A percentile compares a stretch with the other conserved stretches of the same genome.
phyloP scores from a whole-genome alignment of 768 basidiomycete species.

The Russula virescens region DNA sequence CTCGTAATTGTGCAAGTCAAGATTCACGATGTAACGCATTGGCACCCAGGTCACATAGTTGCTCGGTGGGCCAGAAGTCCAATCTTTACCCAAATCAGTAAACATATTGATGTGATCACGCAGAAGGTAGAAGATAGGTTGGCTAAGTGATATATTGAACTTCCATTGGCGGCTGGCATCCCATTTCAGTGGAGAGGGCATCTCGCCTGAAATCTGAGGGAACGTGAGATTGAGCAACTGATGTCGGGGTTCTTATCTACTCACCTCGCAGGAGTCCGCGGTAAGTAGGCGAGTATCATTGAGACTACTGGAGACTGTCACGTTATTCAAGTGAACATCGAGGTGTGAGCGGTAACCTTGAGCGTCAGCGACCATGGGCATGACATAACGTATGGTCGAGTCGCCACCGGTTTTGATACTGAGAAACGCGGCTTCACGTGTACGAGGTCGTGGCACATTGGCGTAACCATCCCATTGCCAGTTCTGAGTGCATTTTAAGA shows the following conservation, averaged over 20 bases:
- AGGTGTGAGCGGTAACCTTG: conserved; percentile 75
- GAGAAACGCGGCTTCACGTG: conserved; percentile 65
- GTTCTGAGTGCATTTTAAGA: conserved; percentile 43
- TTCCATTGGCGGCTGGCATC: conserved; percentile 75
- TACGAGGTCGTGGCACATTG: conserved; percentile 45
- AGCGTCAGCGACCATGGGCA: conserved; percentile 72
- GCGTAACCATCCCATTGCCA: conserved; percentile 84
- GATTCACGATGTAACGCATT: conserved; percentile 62
- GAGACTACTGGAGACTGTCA: conserved; percentile 77
- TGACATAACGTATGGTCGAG: conserved; percentile 77
- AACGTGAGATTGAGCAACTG: background rate
- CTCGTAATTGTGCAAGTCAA: conserved; percentile 70
- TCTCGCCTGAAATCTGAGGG: conserved; percentile 55
- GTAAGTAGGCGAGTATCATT: conserved; percentile 78
- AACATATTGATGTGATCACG: conserved; percentile 95
- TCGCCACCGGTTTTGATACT: conserved; percentile 70
- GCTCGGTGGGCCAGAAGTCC: conserved; percentile 75
- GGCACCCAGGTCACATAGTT: conserved; percentile 84
- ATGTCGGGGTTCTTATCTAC: conserved; percentile 19
- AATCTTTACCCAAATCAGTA: conserved; percentile 88
- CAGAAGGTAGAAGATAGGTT: conserved; percentile 70
- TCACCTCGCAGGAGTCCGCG: conserved; percentile 75
- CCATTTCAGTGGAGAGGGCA: conserved; percentile 83
- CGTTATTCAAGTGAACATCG: conserved; percentile 75
- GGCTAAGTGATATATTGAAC: conserved; percentile 63